Conservation (phyloP, 2,329 filamentous ascomycete genomes). For the Emydomyces testavorans region DNA sequence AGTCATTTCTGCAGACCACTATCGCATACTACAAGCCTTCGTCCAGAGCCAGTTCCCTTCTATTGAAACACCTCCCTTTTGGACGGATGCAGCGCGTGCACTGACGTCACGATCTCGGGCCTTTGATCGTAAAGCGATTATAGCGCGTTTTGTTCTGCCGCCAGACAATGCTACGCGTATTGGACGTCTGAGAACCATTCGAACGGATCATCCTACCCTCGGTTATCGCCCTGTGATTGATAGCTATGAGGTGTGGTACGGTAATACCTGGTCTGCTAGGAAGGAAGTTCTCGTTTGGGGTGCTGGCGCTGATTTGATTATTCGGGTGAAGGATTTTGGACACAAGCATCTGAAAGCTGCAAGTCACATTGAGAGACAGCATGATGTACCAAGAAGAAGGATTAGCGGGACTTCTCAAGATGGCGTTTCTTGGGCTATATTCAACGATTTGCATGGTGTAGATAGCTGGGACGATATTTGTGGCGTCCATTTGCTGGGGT, state of each 20-base stretch:
- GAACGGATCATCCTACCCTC: slow-evolving; percentile 41
- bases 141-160: slow-evolving; percentile 43
- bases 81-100: slow-evolving; percentile 42
- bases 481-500: slow-evolving; percentile 42
- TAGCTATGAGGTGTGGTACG: slow-evolving; percentile 44
- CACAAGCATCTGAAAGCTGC: slow-evolving; percentile 12
- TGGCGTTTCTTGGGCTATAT: slow-evolving; percentile 40
- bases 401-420: slow-evolving; percentile 11
- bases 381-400: neutral
- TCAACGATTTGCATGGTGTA: slow-evolving; percentile 39
- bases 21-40: slow-evolving; percentile 39
- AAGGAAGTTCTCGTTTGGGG: slow-evolving; percentile 50
- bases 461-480: slow-evolving; percentile 51
- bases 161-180: slow-evolving; percentile 32
- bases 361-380: neutral
- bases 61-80: slow-evolving; percentile 32
- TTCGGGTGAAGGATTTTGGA: slow-evolving; percentile 40
- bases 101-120: slow-evolving; percentile 47
- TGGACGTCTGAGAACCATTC: slow-evolving; percentile 26
- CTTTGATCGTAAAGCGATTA: slow-evolving; percentile 45
- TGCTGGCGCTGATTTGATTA: slow-evolving; percentile 46
- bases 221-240: slow-evolving; percentile 50
- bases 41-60: slow-evolving; percentile 39
- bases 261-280: slow-evolving; percentile 37
- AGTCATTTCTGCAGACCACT: slow-evolving; percentile 39